Percentiles rank a stretch among this genome's conserved stretches.
These are phyloP conservation scores for Combretum micranthum DNA, from an alignment of 345 rosid genomes.

Conservation along the genomic window DNA sequence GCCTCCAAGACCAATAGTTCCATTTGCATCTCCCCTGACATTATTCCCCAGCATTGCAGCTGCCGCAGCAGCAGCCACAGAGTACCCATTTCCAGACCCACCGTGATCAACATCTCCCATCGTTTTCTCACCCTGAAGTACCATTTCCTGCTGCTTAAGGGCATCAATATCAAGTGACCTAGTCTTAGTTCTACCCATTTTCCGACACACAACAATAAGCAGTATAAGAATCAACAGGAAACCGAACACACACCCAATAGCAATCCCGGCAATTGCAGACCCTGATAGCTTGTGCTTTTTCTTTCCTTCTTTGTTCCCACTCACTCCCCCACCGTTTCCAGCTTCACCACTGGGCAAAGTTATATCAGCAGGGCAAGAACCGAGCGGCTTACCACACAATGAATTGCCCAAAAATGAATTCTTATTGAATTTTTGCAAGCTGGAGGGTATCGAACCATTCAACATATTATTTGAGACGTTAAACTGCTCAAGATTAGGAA, in stretches of 20 bases:
- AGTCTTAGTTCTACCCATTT: conserved; percentile 18
- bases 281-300: conserved; percentile 26
- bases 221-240: conserved; percentile 21
- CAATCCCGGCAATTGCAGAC: conserved; percentile 41
- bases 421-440: conserved; percentile 12
- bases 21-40: conserved; percentile 13
- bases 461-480: conserved; percentile 34
- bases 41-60: conserved; percentile 24
- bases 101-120: conserved; percentile 16
- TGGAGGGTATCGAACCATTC: conserved; percentile 31
- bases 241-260: conserved; percentile 26
- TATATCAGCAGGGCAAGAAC: conserved; percentile 6
- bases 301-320: conserved; percentile 6
- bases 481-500: conserved; percentile 29
- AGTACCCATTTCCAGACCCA: conserved; percentile 8
- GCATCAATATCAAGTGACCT: conserved; percentile 32
- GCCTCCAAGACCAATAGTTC: background rate
- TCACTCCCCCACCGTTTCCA: background rate
- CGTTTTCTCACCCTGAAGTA: conserved; percentile 14
- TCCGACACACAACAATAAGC: conserved; percentile 23
- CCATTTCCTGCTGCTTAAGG: conserved; percentile 30
- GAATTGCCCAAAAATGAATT: conserved; percentile 31
- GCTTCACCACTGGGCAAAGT: background rate
- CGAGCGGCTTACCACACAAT: conserved; percentile 34
- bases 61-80: conserved; percentile 23